These are phyloP conservation scores for Pisolithus tinctorius DNA, from an alignment of 768 basidiomycete genomes.

Conservation along the genomic window DNA sequence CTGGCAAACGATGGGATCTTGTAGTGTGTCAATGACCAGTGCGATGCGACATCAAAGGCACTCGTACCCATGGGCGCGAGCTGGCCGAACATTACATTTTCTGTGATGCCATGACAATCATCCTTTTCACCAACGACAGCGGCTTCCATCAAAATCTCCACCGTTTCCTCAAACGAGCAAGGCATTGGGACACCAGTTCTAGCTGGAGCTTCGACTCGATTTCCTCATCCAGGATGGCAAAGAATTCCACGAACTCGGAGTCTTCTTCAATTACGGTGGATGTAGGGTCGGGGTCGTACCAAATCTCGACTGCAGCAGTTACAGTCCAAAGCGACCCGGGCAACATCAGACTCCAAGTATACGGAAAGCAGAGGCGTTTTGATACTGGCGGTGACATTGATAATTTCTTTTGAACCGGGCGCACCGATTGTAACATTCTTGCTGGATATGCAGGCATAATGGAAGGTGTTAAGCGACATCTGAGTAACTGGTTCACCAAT, in stretches of 20 bases:
- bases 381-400: slow-evolving; percentile 98
- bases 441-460: slow-evolving; percentile 99
- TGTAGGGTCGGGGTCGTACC: slow-evolving; percentile 91
- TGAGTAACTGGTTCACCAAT: slow-evolving; percentile 99
- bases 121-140: slow-evolving; percentile 98
- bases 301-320: slow-evolving; percentile 89
- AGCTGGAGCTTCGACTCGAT: slow-evolving; percentile 90
- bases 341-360: slow-evolving; percentile 70
- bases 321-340: slow-evolving; percentile 81
- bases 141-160: slow-evolving; percentile 98
- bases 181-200: slow-evolving; percentile 99
- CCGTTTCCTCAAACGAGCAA: slow-evolving; percentile 99
- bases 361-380: slow-evolving; percentile 97
- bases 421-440: slow-evolving; percentile 99
- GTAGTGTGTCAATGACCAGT: slow-evolving; percentile 95
- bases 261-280: slow-evolving; percentile 97
- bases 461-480: slow-evolving; percentile 99
- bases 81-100: slow-evolving; percentile 98
- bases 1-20: slow-evolving; percentile 96
- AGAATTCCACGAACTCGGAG: slow-evolving; percentile 94
- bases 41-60: slow-evolving; percentile 77
- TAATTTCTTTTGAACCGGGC: slow-evolving; percentile 97
- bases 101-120: slow-evolving; percentile 95
- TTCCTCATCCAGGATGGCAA: slow-evolving; percentile 97
- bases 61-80: slow-evolving; percentile 99